Base-by-base conservation (phyloP, 345 rosid genomes). In the Pseudoturritis turrita region DNA sequence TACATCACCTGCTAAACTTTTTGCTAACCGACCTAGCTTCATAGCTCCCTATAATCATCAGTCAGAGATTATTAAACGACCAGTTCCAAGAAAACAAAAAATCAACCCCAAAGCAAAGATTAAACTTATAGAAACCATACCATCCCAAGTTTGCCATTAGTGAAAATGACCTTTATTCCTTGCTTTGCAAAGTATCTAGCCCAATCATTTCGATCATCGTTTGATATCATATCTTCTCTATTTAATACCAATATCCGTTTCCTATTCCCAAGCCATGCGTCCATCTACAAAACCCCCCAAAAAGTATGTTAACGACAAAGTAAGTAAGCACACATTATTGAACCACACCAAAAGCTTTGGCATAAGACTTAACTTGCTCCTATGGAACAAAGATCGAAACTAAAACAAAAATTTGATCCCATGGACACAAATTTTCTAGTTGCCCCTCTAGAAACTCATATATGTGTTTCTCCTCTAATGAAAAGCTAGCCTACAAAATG, bases 181-280 rank as follows among this genome's bases (percentile, higher is more conserved):
- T 89, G 95, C 61, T 61, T 90, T 14, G 95, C 73, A 78, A 86
- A 94, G 81, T 89, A 91, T 79, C 83, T 81, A 18, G 97, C 96
- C 98, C 98, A 93, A 65, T 95, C 90, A 84, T 94, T 89, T 72
- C 97, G 83, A 70, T 90, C 97, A 26, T 71, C 88, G 39, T 80
- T 86, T 31, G 96, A 87, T 79, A 90, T 86, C 97, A 90, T 94
- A 79, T 94, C 98, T 83, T 90, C 97, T 74, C 97, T 81, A 62
- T 94, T 94, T 72, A 94, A 78, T 29, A 94, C 97, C 78, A 94
- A 79, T 78, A 90, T 82, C 68, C 88, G 84, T 76, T 85, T 94
- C 87, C 95, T 86, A 85, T 87, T 91, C 29, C 96, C 96, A 73
- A 94, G 94, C 96, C 98, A 94, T 2, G 86, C 78, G 15, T 88